A percentile compares a stretch with the other conserved stretches of the same genome.
Evolutionary conservation across 2,329 filamentous ascomycete genomes (phyloP).

Genomic region (Cryphonectria radicalis): DNA sequence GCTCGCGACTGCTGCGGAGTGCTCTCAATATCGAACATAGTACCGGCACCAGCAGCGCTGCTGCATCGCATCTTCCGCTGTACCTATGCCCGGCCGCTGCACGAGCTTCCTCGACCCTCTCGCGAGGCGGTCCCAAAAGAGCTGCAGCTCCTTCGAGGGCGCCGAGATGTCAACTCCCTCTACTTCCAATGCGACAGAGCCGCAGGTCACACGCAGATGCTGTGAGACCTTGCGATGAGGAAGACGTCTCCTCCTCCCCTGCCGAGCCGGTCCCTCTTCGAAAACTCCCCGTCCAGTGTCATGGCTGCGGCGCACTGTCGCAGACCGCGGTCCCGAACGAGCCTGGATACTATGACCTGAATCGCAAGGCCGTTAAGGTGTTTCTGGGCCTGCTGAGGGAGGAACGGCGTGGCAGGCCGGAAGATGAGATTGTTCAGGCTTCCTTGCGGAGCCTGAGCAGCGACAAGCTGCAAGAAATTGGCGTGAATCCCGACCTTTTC

Average conservation of each 20-base stretch:
- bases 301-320: constrained; percentile 67
- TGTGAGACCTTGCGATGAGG: background rate
- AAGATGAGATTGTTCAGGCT: constrained; percentile 53
- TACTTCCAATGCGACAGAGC: constrained; percentile 18
- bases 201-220: constrained; percentile 1
- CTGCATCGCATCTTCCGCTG: constrained; percentile 24
- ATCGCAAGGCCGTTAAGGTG: constrained; percentile 54
- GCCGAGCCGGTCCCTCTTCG: constrained; percentile 12
- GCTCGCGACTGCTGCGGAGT: constrained; percentile 28
- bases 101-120: constrained; percentile 11
- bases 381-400: constrained; percentile 48
- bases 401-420: constrained; percentile 35
- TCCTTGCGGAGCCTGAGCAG: constrained; percentile 49
- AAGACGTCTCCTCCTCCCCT: background rate
- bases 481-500: constrained; percentile 49
- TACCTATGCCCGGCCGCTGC: constrained; percentile 29
- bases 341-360: constrained; percentile 62
- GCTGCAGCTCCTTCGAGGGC: background rate
- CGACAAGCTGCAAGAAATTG: constrained; percentile 49
- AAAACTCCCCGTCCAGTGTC: constrained; percentile 60
- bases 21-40: constrained; percentile 23
- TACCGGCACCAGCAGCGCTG: background rate
- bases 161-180: background rate
- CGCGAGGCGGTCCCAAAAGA: background rate
- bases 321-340: constrained; percentile 57